phyloP scores from a whole-genome alignment of 2,329 filamentous ascomycete species.

The Fusarium humuli region DNA sequence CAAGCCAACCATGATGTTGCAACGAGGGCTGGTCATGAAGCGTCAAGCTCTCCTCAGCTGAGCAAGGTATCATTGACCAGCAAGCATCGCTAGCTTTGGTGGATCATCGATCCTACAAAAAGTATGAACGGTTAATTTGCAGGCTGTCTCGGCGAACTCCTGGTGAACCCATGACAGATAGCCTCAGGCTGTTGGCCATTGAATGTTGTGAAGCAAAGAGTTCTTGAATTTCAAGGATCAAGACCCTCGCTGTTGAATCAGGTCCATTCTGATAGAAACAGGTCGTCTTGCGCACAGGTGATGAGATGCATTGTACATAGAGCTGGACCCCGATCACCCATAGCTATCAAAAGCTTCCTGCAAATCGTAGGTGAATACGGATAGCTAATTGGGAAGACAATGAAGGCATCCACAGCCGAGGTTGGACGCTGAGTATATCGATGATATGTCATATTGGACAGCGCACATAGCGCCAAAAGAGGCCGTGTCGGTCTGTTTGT shows the following conservation, averaged over 20 bases:
- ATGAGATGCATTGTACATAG: background rate
- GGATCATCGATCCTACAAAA: slow-evolving; percentile 9
- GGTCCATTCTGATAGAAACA: background rate
- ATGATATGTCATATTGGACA: slow-evolving; percentile 26
- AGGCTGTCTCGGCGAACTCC: background rate
- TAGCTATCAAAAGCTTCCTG: background rate
- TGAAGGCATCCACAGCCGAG: background rate
- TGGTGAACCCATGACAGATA: background rate
- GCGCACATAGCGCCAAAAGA: background rate
- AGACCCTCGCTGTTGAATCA: background rate
- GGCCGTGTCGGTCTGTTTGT: slow-evolving; percentile 4
- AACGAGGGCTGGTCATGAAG: slow-evolving; percentile 1
- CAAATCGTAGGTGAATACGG: background rate
- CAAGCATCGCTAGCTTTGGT: slow-evolving; percentile 15
- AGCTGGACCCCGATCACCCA: background rate
- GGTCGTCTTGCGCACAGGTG: background rate
- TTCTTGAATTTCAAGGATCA: background rate
- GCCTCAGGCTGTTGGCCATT: background rate
- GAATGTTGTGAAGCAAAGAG: background rate
- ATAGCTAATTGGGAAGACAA: background rate
- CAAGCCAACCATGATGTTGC: slow-evolving; percentile 26
- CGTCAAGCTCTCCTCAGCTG: slow-evolving; percentile 28
- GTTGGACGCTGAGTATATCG: background rate
- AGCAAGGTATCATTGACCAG: slow-evolving; percentile 12
- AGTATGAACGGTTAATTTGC: background rate